Evolutionary conservation across 208 protist species (phyloP), one percentile per base, ranked within the genome.

Genomic region (Trypanosomatidae sp.): DNA sequence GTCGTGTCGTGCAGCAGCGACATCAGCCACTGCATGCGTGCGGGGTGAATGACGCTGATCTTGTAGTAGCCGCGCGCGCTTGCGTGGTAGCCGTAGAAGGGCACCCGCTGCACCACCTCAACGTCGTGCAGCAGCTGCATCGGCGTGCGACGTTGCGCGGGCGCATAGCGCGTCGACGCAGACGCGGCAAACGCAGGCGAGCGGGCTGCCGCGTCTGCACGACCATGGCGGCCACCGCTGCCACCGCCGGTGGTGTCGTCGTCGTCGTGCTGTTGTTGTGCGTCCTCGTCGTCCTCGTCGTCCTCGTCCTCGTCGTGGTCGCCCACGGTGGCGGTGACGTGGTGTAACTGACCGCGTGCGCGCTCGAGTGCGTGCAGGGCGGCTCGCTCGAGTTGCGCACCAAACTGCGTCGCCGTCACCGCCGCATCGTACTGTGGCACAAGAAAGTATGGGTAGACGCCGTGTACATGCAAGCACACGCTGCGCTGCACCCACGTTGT

Each of bases 401-500:
- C 82, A 41, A 92, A 83, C 69, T 92, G 68, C 27, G 50, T 59
- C 0, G 68, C 56, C 20, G 67, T 63, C n/a, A 83, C 52, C 37
- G 45, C 32, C 16, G 30, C 45, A 46, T 76, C 56, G 56, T 74
- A 61, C 33, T 71, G 71, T 18, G 61, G 64, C 13, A 85, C 74
- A 26, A 74, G 57, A 40, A 92, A 76, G 49, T 78, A 83, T 10
- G 82, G 82, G 44, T 86, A 86, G 27, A 78, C 56, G 4, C 78
- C 74, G 49, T 92, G 82, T 1, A 92, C 53, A 47, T 92, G 82
- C 4, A 81, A 56, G 48, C 82, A 92, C 18, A 62, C 64, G n/a
- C 54, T 60, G 15, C 53, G 57, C 33, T 74, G 63, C 41, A 8
- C 18, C 41, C 8, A 13, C 41, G 46, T 8, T 0, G 33, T 27